Conservation (phyloP, 768 basidiomycete genomes). For the Macrolepiota fuliginosa region DNA sequence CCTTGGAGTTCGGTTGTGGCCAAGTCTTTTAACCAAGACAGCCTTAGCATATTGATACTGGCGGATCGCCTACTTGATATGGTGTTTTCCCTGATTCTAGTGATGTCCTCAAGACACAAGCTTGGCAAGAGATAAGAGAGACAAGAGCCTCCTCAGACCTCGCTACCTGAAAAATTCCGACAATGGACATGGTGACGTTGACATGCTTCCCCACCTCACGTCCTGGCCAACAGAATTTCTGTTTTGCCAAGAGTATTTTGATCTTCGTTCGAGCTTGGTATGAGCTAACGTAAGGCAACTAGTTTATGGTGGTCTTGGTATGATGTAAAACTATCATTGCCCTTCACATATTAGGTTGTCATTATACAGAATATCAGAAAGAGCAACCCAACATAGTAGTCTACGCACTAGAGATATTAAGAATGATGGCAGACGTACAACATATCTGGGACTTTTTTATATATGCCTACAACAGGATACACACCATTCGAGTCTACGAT, state of each 20-base stretch:
- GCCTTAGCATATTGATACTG: neutral
- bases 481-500: neutral
- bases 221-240: too few species aligned
- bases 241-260: too few species aligned
- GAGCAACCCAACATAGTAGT: neutral
- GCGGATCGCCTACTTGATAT: neutral
- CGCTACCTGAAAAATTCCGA: too few species aligned
- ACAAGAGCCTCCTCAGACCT: neutral
- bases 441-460: neutral
- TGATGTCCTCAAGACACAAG: neutral
- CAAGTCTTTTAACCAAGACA: neutral
- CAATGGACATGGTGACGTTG: too few species aligned
- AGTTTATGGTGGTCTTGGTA: neutral
- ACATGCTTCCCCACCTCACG: too few species aligned
- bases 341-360: neutral
- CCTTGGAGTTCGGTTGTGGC: neutral
- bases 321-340: neutral
- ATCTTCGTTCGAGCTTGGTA: too few species aligned
- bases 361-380: neutral
- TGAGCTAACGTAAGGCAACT: too few species aligned
- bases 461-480: neutral
- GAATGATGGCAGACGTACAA: neutral
- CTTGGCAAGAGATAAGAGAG: neutral
- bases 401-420: constrained; percentile 1
- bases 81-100: neutral